Evolutionary conservation across 345 rosid genomes (phyloP).

Genomic region (Eucalyptus brandiana): DNA sequence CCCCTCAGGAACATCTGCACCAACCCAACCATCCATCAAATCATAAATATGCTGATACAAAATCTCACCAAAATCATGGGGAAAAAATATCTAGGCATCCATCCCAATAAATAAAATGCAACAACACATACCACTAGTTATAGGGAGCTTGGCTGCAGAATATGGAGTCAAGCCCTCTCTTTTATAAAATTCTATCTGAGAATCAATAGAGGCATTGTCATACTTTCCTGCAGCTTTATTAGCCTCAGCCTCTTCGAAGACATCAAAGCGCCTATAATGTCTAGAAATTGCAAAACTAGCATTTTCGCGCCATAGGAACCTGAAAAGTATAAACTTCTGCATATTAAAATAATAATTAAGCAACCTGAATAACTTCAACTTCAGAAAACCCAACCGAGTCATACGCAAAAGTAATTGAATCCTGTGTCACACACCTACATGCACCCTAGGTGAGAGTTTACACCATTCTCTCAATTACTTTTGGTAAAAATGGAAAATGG

Average conservation of each 20-base stretch:
- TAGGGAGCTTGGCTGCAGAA: conserved; percentile 66
- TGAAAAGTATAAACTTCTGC: conserved; percentile 2
- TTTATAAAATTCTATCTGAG: conserved; percentile 66
- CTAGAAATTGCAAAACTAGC: conserved; percentile 71
- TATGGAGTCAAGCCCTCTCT: conserved; percentile 79
- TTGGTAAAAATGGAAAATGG: not conserved
- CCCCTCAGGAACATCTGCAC: conserved; percentile 96
- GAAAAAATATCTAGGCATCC: not conserved
- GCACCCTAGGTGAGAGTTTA: not conserved
- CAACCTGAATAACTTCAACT: not conserved
- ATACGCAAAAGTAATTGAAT: not conserved
- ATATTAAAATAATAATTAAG: not conserved
- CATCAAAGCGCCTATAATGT: conserved; percentile 84
- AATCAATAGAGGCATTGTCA: conserved; percentile 69
- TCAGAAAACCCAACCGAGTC: not conserved
- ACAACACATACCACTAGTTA: conserved; percentile 62
- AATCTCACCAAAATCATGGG: not conserved
- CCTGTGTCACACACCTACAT: not conserved
- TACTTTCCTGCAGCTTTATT: conserved; percentile 86
- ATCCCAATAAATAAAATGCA: not conserved
- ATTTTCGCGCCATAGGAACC: conserved; percentile 78
- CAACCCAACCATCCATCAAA: not conserved
- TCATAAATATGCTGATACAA: not conserved
- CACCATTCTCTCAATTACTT: not conserved
- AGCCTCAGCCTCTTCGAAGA: conserved; percentile 79